Conservation (phyloP, 257 asterid species). For the Capsicum chinense region DNA sequence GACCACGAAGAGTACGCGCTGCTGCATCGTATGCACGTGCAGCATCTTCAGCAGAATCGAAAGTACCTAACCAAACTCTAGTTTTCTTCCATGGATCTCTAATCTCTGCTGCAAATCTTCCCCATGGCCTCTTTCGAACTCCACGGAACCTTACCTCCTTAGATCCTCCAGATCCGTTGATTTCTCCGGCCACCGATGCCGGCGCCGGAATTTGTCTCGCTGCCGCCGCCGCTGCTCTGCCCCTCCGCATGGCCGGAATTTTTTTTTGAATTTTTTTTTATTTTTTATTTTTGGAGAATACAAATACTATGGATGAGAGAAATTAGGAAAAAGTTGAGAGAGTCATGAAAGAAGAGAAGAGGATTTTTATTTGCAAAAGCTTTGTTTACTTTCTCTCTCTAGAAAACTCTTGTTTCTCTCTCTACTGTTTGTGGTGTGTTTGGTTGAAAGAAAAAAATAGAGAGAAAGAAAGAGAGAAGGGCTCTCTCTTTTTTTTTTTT, state of each 20-base stretch:
- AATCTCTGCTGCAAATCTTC: constrained; percentile 76
- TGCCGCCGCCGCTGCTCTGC: constrained; percentile 43
- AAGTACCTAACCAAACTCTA: constrained; percentile 80
- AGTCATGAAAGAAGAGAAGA: constrained; percentile 30
- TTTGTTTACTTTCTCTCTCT: constrained; percentile 10
- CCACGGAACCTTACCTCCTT: constrained; percentile 70
- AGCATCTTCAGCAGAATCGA: constrained; percentile 79
- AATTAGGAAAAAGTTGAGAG: constrained; percentile 8
- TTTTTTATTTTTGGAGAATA: neutral
- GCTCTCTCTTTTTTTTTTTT: neutral
- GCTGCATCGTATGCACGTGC: constrained; percentile 79
- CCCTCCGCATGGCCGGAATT: constrained; percentile 56
- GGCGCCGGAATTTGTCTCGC: constrained; percentile 18
- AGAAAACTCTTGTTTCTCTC: constrained; percentile 39
- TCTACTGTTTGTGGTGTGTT: constrained; percentile 52
- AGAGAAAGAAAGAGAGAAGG: constrained; percentile 14
- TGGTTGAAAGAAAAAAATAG: constrained; percentile 32
- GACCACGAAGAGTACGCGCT: constrained; percentile 66
- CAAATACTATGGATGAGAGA: neutral
- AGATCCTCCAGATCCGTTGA: constrained; percentile 60
- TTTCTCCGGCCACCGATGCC: constrained; percentile 41
- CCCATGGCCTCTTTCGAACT: constrained; percentile 81
- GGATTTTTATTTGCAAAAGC: constrained; percentile 30
- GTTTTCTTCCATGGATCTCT: constrained; percentile 77
- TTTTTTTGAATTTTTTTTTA: neutral